phyloP scores from a whole-genome alignment of 163 green algal genomes.

The Prototheca cutis region DNA sequence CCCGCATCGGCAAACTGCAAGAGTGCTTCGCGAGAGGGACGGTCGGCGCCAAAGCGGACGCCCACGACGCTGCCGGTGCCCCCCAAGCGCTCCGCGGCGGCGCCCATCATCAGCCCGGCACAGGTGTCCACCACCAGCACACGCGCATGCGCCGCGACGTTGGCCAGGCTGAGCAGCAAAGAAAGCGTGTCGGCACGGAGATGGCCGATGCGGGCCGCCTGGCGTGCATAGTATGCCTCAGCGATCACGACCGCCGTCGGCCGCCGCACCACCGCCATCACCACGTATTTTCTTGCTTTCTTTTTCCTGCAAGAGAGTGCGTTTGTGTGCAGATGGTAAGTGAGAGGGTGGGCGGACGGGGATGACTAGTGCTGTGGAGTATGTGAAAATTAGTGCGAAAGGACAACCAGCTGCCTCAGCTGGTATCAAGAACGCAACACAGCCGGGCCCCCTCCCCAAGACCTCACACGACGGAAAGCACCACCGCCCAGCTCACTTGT shows the following conservation, averaged over 20 bases:
- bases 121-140: constrained; percentile 66
- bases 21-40: constrained; percentile 6
- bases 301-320: constrained; percentile 46
- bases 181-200: constrained; percentile 62
- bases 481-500: constrained; percentile 28
- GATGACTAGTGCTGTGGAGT: too few species aligned
- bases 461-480: background rate
- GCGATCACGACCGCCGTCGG: constrained; percentile 49
- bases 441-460: background rate
- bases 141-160: constrained; percentile 50
- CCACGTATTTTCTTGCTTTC: constrained; percentile 75
- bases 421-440: background rate
- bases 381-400: too few species aligned
- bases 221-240: constrained; percentile 35
- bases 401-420: background rate
- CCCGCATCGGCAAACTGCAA: constrained; percentile 12
- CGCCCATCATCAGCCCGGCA: constrained; percentile 56
- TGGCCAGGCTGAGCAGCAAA: constrained; percentile 62
- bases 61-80: constrained; percentile 44
- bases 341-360: too few species aligned
- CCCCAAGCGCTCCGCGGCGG: constrained; percentile 60
- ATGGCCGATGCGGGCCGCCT: constrained; percentile 28
- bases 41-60: constrained; percentile 16
- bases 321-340: too few species aligned
- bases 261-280: constrained; percentile 34